Evolutionary conservation across 139 green algal genomes (phyloP).

Genomic region (Choricystis sp.): DNA sequence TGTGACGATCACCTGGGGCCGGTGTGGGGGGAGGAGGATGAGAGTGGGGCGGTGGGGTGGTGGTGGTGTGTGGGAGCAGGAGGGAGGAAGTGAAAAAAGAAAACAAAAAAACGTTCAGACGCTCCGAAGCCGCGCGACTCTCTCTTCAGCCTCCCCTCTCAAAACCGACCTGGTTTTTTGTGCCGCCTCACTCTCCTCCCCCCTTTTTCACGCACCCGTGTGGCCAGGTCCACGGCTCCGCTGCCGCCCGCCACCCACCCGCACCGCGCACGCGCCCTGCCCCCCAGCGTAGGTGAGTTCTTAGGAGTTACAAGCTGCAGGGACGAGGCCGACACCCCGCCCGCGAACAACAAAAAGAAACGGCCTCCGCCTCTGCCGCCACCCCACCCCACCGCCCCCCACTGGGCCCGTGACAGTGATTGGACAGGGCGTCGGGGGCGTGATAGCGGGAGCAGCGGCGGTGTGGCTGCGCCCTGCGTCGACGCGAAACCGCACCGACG

Average conservation of each 20-base stretch:
- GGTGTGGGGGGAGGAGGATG: background rate
- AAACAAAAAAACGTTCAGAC: background rate
- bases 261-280: too few relatives aligned
- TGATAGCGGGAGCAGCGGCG: too few relatives aligned
- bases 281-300: too few relatives aligned
- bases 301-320: background rate
- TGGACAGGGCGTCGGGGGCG: too few relatives aligned
- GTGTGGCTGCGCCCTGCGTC: too few relatives aligned
- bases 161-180: background rate
- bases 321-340: too few relatives aligned
- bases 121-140: background rate
- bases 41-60: background rate
- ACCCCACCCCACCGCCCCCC: too few relatives aligned
- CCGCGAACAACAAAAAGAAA: background rate
- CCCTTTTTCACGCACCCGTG: background rate
- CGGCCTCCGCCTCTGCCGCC: background rate
- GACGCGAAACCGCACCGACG: too few relatives aligned
- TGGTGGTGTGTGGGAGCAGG: background rate
- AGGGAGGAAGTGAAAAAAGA: background rate
- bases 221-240: background rate
- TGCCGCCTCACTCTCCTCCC: background rate
- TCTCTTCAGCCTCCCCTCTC: background rate
- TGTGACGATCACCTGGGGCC: background rate
- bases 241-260: too few relatives aligned
- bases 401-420: too few relatives aligned